Evolutionary conservation across 192 early-diverging fungal species (phyloP), one percentile per base, ranked within the genome.

Genomic region (Pilobolus umbonatus): DNA sequence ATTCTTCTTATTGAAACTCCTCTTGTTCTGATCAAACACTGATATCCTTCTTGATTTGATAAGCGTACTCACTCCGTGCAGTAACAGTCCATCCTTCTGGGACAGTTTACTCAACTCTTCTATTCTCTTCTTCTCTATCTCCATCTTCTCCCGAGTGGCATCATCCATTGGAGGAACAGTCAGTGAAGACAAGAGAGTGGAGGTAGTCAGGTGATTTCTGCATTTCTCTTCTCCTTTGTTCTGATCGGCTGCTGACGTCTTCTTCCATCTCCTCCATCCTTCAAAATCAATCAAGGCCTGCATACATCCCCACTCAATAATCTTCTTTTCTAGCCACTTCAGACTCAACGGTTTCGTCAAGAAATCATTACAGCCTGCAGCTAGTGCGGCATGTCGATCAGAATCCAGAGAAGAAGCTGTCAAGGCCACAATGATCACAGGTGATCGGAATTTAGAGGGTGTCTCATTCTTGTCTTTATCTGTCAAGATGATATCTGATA

Each of bases 241-340:
- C 10, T 47, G n/a, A 26, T 47, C 21, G 5, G 21, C 45, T 5
- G 43, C 17, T 5, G 45, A 3, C 9, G 21, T 47, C 45, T 47
- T 26, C 22, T 80, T 83, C 81, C 81, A 80, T 24, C 64, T 70
- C 44, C 74, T 70, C 81, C 81, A 85, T 36, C 76, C 80, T 25
- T 90, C 87, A 56, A 90, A 87, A 66, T 95, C 91, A 53, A 95
- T 93, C 22, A 95, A 69, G 0, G 90, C 88, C 58, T 95, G 92
- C 86, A 95, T 95, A 62, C 86, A 86, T 1, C 91, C 92, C 92
- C 92, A 95, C 65, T 95, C 92, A 24, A 88, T 78, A 57, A 95
- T 89, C 74, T 93, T 93, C 40, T 83, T 80, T 67, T 85, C 84
- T 22, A 95, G 74, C 92, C 92, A 95, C 15, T 77, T 76, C 8